Evolutionary conservation across 1,284 basidiomycete species (phyloP).

Genomic region (Ganoderma lucidum): DNA sequence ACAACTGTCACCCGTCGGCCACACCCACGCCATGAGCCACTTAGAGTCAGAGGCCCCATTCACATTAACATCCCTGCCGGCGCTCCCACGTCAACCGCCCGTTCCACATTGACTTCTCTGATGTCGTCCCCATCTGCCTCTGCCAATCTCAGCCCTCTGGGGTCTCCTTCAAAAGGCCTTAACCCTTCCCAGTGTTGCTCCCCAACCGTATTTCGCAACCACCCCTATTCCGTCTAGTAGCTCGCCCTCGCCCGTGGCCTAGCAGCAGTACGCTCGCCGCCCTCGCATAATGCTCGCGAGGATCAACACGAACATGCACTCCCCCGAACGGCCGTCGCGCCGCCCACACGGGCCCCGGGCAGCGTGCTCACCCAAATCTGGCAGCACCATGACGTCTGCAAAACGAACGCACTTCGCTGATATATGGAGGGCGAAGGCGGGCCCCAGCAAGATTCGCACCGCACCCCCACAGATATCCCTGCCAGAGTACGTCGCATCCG

Average conservation of each 20-base stretch:
- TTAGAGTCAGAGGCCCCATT: slow-evolving; percentile 8
- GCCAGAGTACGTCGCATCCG: slow-evolving; percentile 26
- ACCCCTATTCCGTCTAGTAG: background rate
- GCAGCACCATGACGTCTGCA: slow-evolving; percentile 13
- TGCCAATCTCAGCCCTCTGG: slow-evolving; percentile 14
- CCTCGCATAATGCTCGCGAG: slow-evolving; percentile 28
- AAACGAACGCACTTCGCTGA: slow-evolving; percentile 24
- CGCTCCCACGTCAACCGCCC: slow-evolving; percentile 34
- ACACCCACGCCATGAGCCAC: slow-evolving; percentile 21
- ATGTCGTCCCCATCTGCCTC: slow-evolving; percentile 33
- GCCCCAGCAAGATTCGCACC: slow-evolving; percentile 24
- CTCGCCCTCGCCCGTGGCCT: slow-evolving; percentile 5
- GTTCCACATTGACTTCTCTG: slow-evolving; percentile 27
- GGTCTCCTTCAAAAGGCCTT: slow-evolving; percentile 24
- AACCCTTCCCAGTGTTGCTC: slow-evolving; percentile 1
- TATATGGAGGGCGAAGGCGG: slow-evolving; percentile 22
- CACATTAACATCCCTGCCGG: slow-evolving; percentile 17
- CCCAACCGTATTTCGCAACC: background rate
- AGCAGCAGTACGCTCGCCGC: slow-evolving; percentile 9
- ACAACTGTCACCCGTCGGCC: slow-evolving; percentile 6
- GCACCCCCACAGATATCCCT: slow-evolving; percentile 28
- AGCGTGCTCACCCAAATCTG: slow-evolving; percentile 22
- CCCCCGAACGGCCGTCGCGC: slow-evolving; percentile 28
- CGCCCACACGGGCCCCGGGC: slow-evolving; percentile 31
- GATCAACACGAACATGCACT: slow-evolving; percentile 30